A percentile compares a stretch with the other conserved stretches of the same genome.
phyloP scores from a whole-genome alignment of 2,329 filamentous ascomycete species.

The Aspergillus sergii region DNA sequence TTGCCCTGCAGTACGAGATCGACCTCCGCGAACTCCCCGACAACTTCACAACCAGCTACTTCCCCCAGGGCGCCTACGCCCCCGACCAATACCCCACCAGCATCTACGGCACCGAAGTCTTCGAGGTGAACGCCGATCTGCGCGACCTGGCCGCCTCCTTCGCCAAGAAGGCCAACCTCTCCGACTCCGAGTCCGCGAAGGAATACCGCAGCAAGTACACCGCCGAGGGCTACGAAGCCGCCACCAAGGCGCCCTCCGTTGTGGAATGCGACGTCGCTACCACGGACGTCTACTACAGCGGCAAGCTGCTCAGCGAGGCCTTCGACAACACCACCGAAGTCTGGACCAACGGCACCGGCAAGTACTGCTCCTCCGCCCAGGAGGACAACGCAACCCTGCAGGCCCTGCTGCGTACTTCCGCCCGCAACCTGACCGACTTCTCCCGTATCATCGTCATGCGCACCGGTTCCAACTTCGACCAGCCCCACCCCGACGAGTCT shows the following conservation, averaged over 20 bases:
- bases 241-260: conserved; percentile 55
- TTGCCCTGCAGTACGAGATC: conserved; percentile 75
- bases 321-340: conserved; percentile 67
- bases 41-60: conserved; percentile 69
- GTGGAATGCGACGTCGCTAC: conserved; percentile 69
- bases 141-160: conserved; percentile 56
- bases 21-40: conserved; percentile 68
- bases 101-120: conserved; percentile 70
- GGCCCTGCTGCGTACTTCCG: conserved; percentile 62
- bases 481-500: conserved; percentile 61
- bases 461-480: conserved; percentile 71
- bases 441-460: conserved; percentile 68
- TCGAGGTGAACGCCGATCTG: conserved; percentile 65
- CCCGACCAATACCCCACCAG: conserved; percentile 61
- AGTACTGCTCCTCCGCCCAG: conserved; percentile 72
- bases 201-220: conserved; percentile 60
- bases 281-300: conserved; percentile 72
- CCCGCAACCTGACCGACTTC: conserved; percentile 65
- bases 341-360: conserved; percentile 68
- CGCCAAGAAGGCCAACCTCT: conserved; percentile 55
- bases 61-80: conserved; percentile 61
- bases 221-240: conserved; percentile 42
- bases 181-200: conserved; percentile 53
- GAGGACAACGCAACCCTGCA: conserved; percentile 73
- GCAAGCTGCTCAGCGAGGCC: conserved; percentile 60